Evolutionary conservation across 306 rosid species (phyloP).

Genomic region (Medicago ruthenica): DNA sequence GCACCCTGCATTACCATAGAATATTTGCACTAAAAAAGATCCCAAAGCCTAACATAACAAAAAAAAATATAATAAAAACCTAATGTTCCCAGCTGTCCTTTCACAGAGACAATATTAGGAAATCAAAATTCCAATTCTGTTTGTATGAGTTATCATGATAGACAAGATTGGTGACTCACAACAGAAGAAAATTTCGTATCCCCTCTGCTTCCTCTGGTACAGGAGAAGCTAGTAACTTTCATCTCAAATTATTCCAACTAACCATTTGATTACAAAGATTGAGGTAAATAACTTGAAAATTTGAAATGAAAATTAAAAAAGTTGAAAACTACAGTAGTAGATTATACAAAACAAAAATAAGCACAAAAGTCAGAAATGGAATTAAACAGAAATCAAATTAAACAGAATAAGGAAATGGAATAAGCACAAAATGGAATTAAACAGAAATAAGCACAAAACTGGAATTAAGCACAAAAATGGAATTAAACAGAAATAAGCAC

Average conservation of each 20-base stretch:
- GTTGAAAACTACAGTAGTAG: neutral
- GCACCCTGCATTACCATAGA: conserved; percentile 10
- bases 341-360: too few species aligned
- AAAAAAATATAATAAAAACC: conserved; percentile 12
- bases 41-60: conserved; percentile 2
- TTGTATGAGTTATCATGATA: neutral
- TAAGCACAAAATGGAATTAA: too few species aligned
- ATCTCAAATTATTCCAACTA: conserved; percentile 30
- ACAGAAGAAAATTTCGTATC: conserved; percentile 22
- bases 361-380: too few species aligned
- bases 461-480: too few species aligned
- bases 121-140: conserved; percentile 20
- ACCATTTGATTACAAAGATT: conserved; percentile 2
- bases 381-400: too few species aligned
- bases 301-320: neutral
- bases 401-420: too few species aligned
- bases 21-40: conserved; percentile 28
- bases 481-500: too few species aligned
- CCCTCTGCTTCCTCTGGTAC: conserved; percentile 15
- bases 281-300: conserved; percentile 19
- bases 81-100: conserved; percentile 10
- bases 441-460: too few species aligned
- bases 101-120: conserved; percentile 12
- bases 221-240: neutral
- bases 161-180: conserved; percentile 28